Evolutionary conservation across 768 basidiomycete genomes (phyloP), one percentile per base, ranked within the genome.

Genomic region (Psilocybe azurescens): DNA sequence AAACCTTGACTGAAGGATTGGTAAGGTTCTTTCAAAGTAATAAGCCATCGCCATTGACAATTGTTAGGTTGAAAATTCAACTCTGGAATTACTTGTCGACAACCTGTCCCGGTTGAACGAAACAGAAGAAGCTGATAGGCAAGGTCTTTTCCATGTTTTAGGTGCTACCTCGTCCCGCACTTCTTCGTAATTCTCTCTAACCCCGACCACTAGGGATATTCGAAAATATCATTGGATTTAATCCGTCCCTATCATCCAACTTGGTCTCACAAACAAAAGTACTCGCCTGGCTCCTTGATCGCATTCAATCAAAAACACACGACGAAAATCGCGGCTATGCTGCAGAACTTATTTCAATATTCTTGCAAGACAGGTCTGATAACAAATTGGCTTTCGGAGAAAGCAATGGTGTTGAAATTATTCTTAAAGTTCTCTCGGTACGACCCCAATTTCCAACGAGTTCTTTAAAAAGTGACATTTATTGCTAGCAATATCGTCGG

Each of bases 251-350:
- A 32, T 87, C 94, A 3, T 77, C 83, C 6, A 80, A 83, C 36
- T 81, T 99, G 50, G 87, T 93, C 1, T 77, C 84, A 0, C 89
- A 90, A 63, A 97, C 96, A 0, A 85, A 81, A 29, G 78, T 97
- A 32, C 70, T 98, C 59, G 70, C 81, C 9, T 99, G 93, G 93
- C 75, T 98, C 14, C 77, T 98, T 56, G 81, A 85, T 38, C 87
- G 96, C 18, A 83, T 97, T 46, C 85, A 86, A 69, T 77, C 81
- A 9, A 90, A 90, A 69, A 80, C 73, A 5, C 91, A 94, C 63
- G 93, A 96, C 59, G 94, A 95, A 71, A 99, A 98, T 71, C 87
- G 94, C 51, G 86, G 91, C 61, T 99, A 99, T 69, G 89, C 96
- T 6, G 94, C 94, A 49, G 97, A 99, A 74, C 75, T 99, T 14